Percentiles rank a stretch among this genome's conserved stretches.
Evolutionary conservation across 495 filamentous ascomycete species (phyloP).

Genomic region (Aspergillus sparsus): DNA sequence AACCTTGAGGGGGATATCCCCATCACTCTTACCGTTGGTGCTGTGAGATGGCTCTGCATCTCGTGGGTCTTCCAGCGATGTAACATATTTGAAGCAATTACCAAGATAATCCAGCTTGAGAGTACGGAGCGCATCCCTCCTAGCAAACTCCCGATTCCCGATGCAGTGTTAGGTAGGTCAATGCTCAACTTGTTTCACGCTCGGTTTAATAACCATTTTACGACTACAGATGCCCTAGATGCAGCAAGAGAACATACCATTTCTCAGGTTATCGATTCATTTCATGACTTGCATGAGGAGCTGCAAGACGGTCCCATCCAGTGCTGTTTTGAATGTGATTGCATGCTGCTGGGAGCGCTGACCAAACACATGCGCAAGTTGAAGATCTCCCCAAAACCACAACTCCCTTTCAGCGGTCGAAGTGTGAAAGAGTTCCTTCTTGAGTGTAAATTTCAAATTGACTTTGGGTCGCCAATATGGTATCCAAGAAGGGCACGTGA

Average conservation of each 20-base stretch:
- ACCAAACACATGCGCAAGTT: background rate
- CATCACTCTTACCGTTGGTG: background rate
- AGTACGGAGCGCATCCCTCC: background rate
- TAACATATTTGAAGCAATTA: slow-evolving; percentile 1
- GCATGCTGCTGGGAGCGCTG: background rate
- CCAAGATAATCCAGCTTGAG: background rate
- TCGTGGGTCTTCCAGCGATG: slow-evolving; percentile 11
- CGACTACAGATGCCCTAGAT: slow-evolving; percentile 1
- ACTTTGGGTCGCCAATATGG: background rate
- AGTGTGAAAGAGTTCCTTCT: background rate
- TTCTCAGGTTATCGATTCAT: background rate
- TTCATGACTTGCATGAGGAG: background rate
- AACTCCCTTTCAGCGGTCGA: background rate
- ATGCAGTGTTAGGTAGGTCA: background rate
- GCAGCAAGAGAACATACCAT: background rate
- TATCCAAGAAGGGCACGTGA: background rate
- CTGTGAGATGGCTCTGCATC: slow-evolving; percentile 3
- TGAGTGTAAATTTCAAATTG: background rate
- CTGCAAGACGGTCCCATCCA: background rate
- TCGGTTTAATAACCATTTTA: background rate
- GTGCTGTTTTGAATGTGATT: background rate
- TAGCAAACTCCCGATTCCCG: background rate
- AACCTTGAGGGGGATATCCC: background rate
- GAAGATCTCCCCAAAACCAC: background rate
- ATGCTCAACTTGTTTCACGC: background rate